These are phyloP conservation scores for Penicillium nordicum DNA, from an alignment of 2,329 filamentous ascomycete species.

Conservation along the genomic window DNA sequence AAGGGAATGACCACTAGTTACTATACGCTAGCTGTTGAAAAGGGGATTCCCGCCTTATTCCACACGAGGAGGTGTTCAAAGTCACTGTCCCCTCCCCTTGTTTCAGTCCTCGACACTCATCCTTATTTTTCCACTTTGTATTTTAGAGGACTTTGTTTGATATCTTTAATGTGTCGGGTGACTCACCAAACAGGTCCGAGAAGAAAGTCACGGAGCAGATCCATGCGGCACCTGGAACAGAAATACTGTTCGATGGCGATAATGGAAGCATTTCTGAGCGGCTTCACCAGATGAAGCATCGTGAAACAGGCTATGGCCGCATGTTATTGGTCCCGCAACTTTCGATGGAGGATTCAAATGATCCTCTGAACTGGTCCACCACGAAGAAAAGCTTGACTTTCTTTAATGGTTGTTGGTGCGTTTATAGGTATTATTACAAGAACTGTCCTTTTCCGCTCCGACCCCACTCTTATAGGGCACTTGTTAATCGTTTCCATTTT, in stretches of 20 bases:
- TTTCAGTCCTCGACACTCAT: not conserved
- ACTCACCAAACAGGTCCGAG: not conserved
- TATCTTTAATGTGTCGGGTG: not conserved
- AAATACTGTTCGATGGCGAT: constrained; percentile 9
- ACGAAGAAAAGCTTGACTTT: constrained; percentile 12
- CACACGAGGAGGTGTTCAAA: not conserved
- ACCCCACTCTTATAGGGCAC: not conserved
- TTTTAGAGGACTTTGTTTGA: not conserved
- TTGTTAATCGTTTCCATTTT: not conserved
- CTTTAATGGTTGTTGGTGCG: constrained; percentile 16
- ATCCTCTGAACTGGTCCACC: constrained; percentile 13
- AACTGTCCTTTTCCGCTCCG: too few species aligned
- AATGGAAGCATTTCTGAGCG: constrained; percentile 3
- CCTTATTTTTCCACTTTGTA: not conserved
- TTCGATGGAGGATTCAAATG: constrained; percentile 15
- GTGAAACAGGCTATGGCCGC: constrained; percentile 7
- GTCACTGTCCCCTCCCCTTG: too few species aligned
- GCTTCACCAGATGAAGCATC: constrained; percentile 24
- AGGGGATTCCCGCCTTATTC: not conserved
- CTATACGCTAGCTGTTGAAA: not conserved
- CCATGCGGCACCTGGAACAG: constrained; percentile 8
- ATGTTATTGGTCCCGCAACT: constrained; percentile 15
- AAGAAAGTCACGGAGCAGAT: not conserved
- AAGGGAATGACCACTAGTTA: not conserved
- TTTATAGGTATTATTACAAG: constrained; percentile 18